Base-by-base conservation (phyloP, 305 asterid genomes). In the Fraxinus paxiana region DNA sequence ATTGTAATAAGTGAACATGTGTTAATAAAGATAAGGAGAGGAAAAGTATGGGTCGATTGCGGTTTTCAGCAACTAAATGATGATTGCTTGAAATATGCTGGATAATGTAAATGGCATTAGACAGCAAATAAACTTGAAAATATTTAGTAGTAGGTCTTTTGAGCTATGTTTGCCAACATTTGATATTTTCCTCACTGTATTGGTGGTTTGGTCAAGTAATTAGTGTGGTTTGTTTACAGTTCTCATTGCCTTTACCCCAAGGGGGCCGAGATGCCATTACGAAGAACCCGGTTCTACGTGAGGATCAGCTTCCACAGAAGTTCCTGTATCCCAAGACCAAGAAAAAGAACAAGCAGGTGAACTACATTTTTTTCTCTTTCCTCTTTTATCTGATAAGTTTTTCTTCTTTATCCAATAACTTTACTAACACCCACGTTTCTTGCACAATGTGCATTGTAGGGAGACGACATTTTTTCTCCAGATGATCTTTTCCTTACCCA, bases 271-370 rank as follows among this genome's bases (percentile, higher is more conserved):
- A 90, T 82, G 93, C 94, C 33, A 87, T 94, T 73, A 82, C 95
- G 38, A 94, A 94, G 92, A 96, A 96, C 78, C 99, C 98, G 2
- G 77, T 96, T 71, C 86, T 96, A 78, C 98, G 99, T 15, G 98
- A 96, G 87, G 99, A 96, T 83, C 99, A 94, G 89, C 94, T 94
- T 82, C 98, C 98, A 0, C 94, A 91, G 81, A 96, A 96, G 85
- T 92, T 81, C 86, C 87, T 93, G 73, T 88, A 93, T 83, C 98
- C 99, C 4, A 94, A 92, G 86, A 90, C 89, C 9, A 93, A 92
- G 92, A 94, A 94, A 80, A 93, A 92, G 69, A 92, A 88, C 76
- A 94, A 90, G 63, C 87, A 90, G 97, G 98, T 91, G 35, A 34
- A 82, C 77, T 74, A 63, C 76, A 17, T 43, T 72, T 61, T 20